phyloP scores from a whole-genome alignment of 2,329 filamentous ascomycete genomes.

The Monosporascus sp. region DNA sequence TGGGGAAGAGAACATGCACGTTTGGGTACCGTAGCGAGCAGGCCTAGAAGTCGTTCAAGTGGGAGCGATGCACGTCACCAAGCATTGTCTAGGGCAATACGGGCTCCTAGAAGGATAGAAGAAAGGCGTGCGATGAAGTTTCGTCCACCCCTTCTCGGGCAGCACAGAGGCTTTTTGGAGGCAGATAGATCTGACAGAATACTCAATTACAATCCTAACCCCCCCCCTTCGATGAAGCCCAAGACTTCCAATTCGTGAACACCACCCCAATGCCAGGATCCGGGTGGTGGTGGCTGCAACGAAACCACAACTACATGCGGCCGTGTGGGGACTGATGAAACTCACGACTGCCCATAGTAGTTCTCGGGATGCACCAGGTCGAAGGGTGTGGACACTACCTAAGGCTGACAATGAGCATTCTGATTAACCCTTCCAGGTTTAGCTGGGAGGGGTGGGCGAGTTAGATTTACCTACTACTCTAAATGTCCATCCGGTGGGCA shows the following conservation, averaged over 20 bases:
- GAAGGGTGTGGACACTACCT: background rate
- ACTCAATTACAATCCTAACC: background rate
- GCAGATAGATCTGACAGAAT: too few relatives aligned
- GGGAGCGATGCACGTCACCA: background rate
- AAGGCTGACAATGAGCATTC: background rate
- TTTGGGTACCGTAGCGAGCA: background rate
- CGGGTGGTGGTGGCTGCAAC: slow-evolving; percentile 28
- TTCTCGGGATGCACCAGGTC: background rate
- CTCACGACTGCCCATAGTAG: slow-evolving; percentile 16
- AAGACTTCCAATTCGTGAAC: slow-evolving; percentile 16
- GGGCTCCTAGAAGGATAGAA: background rate
- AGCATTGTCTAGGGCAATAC: background rate
- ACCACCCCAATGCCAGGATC: slow-evolving; percentile 18
- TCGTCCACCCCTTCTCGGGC: background rate
- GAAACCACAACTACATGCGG: slow-evolving; percentile 19
- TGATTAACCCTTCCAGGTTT: background rate
- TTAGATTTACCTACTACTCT: background rate
- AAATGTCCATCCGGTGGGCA: background rate
- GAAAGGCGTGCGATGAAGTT: background rate
- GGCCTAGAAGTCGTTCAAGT: background rate
- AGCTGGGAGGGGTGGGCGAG: background rate
- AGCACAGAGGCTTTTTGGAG: background rate
- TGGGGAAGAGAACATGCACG: background rate
- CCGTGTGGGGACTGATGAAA: slow-evolving; percentile 27
- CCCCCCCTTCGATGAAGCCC: background rate